Base-by-base conservation (phyloP, 2,329 filamentous ascomycete genomes). In the Alternaria sp. region DNA sequence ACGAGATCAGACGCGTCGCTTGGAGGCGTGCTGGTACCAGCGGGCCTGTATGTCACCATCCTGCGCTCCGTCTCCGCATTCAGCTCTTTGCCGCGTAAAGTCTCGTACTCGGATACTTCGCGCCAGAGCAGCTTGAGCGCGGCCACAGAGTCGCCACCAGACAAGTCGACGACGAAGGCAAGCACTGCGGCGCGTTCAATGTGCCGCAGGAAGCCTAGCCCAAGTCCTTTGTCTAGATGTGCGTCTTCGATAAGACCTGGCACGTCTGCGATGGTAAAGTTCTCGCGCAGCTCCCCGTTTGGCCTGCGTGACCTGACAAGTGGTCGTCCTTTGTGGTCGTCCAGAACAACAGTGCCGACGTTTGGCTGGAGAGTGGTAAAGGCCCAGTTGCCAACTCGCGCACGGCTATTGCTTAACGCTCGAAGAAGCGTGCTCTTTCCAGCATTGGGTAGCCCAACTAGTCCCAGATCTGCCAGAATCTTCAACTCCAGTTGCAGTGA, bases 331-430 rank as follows among this genome's bases (percentile, higher is more conserved):
- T 88, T 88, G 80, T 95, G 86, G 74, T 93, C 87, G 77, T 99
- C 95, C 10, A 99, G 85, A 13, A 98, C 90, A 6, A 99, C 92
- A 0, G 95, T 99, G 50, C 95, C 95, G 54, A 99, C 96, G 68
- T 96, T 97, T 3, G 95, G 95, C 67, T 93, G 90, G 8, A 99
- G 83, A 0, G 95, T 99, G 3, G 95, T 99, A 76, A 99, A 99
- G 9, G 93, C 94, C 95, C 95, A 99, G 75, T 91, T 89, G 39
- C 95, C 95, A 4, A 99, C 88, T 37, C 95, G 87, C 2, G 95
- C 92, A 59, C 93, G 89, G 74, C 91, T 96, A 76, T 93, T 93
- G 69, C 89, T 96, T 69, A 99, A 81, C 3, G 93, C 89, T 17
- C 95, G 88, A 14, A 98, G 84, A 1, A 99, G 84, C 0, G 95